phyloP scores from a whole-genome alignment of 208 protist genomes.

The Trypanosoma caninum region DNA sequence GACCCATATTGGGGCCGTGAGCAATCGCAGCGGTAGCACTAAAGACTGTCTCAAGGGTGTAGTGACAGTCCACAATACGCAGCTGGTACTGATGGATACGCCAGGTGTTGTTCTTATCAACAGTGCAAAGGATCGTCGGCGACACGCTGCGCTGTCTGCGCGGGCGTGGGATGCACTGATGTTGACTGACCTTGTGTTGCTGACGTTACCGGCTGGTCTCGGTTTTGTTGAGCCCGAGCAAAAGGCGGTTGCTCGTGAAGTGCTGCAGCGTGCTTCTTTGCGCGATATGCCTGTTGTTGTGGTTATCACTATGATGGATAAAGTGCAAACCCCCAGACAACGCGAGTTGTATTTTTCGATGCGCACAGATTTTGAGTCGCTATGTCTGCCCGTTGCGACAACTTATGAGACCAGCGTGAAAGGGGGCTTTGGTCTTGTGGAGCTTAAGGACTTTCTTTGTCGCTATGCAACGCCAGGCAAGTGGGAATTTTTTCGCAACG shows the following conservation, averaged over 20 bases:
- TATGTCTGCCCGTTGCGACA: conserved; percentile 56
- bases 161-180: conserved; percentile 84
- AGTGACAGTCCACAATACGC: conserved; percentile 82
- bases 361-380: conserved; percentile 80
- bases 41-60: conserved; percentile 79
- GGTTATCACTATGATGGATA: conserved; percentile 89
- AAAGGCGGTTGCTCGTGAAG: conserved; percentile 61
- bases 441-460: conserved; percentile 86
- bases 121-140: conserved; percentile 44
- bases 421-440: conserved; percentile 75
- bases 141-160: conserved; percentile 46
- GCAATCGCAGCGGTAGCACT: conserved; percentile 74
- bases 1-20: conserved; percentile 83
- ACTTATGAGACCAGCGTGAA: conserved; percentile 85
- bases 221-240: conserved; percentile 86
- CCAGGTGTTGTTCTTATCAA: conserved; percentile 59
- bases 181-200: conserved; percentile 72
- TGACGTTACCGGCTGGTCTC: conserved; percentile 72
- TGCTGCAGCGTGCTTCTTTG: conserved; percentile 62
- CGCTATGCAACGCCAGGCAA: conserved; percentile 62
- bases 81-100: conserved; percentile 87
- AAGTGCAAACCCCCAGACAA: conserved; percentile 79
- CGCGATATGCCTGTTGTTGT: conserved; percentile 80
- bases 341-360: conserved; percentile 87
- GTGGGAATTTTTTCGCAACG: conserved; percentile 72